Evolutionary conservation across 306 rosid species (phyloP), one percentile per base, ranked within the genome.

Genomic region (Prunus kanzakura): DNA sequence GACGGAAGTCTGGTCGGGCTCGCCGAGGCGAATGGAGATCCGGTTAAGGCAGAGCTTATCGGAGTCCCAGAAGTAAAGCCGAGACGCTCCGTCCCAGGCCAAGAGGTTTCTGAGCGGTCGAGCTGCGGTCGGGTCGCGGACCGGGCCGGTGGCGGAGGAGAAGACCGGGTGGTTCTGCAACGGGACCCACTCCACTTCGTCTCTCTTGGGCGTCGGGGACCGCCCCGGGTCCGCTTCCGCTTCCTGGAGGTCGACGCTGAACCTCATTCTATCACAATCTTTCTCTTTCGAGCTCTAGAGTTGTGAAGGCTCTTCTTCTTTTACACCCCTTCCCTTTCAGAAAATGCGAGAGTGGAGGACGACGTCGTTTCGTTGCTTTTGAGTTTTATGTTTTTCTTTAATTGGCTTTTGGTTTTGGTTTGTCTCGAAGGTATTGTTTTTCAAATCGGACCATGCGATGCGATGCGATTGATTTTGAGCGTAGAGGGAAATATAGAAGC

Each of bases 11-110:
- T 93, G 93, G 4, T 86, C 93, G 43, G 98, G 99, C 14, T 96
- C 98, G 71, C 98, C 99, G 19, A 92, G 90, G 25, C 92, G 96
- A 52, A 92, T 76, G 68, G 97, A 85, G 71, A 96, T 84, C 66
- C 93, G 91, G 51, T 92, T 96, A 63, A 96, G 88, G 85, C 81
- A 78, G 61, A 61, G 86, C 11, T 50, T 65, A 11, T 66, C 6
- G 75, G 90, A 35, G 78, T 92, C 93, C 99, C 99, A 96, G 83
- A 92, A 89, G 78, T 92, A 92, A 69, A 95, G 88, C 30, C 99
- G 89, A 22, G 97, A 88, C 49, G 90, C 90, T 47, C 97, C 96
- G 69, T 96, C 99, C 87, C 88, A 92, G 16, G 91, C 93, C 25
- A 91, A 38, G 11, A 95, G 89, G 73, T 89, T 95, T 77, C 81